Base-by-base conservation (phyloP, 202 grass and related monocot genomes). In the Zoysia matrella region DNA sequence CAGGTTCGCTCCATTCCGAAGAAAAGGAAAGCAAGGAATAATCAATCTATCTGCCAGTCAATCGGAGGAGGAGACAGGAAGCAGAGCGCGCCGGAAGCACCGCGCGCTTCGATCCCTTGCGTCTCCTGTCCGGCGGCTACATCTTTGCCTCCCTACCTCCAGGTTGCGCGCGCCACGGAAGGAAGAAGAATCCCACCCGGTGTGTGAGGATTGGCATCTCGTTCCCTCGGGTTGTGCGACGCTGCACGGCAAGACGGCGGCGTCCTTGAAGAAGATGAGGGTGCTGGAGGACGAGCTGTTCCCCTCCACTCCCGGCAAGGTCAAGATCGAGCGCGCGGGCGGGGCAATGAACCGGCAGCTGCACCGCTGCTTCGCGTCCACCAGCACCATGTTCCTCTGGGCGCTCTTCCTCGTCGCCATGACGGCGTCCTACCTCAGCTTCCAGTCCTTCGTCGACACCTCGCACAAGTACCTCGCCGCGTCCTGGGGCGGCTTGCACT, bases 401-500 rank as follows among this genome's bases (percentile, higher is more conserved):
- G 91, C 88, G 69, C 94, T 97, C 16, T 93, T 97, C 94, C 83
- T 97, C 66, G 78, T 97, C 58, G 94, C 94, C 85, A 88, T 97
- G 76, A 93, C 90, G 1, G 94, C 94, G 0, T 97, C 94, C n/a
- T 97, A 97, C 86, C 88, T 97, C 49, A 97, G 94, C 86, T 91
- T 97, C 83, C 89, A 93, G 78, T 91, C 88, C 82, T 93, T 97
- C 61, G 91, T 97, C 65, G 94, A 97, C 86, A 97, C 91, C 42
- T 97, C 94, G 0, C 91, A 91, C 60, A 86, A 79, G 56, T 93
- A 93, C 86, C 84, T 97, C 50, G 47, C 81, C 7, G 91, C 84
- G 12, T 93, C 94, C 0, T 97, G 91, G 94, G 94, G 94, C 8
- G 94, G 94, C 2, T 72, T 93, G 13, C 94, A 97, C 78, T 97